These are phyloP conservation scores for Lathyrus tuberosus DNA, from an alignment of 306 rosid genomes.

Conservation along the genomic window DNA sequence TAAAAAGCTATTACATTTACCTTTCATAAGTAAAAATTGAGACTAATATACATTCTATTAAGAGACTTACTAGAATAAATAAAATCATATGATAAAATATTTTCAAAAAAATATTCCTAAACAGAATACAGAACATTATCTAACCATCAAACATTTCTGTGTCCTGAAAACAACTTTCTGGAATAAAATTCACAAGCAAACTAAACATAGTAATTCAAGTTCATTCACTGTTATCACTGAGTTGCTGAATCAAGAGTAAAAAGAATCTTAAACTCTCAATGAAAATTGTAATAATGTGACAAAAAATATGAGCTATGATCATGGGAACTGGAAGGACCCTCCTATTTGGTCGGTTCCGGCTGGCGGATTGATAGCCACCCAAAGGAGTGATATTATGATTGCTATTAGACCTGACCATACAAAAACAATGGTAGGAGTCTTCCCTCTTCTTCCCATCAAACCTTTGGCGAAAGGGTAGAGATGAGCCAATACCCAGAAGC, in stretches of 20 bases:
- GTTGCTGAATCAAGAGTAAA: conserved; percentile 22
- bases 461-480: conserved; percentile 96
- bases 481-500: conserved; percentile 95
- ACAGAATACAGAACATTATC: conserved; percentile 3
- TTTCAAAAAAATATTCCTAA: not conserved
- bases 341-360: conserved; percentile 71
- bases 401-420: conserved; percentile 98
- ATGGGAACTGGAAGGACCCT: conserved; percentile 90
- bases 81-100: not conserved
- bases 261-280: conserved; percentile 41
- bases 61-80: not conserved
- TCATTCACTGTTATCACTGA: conserved; percentile 35
- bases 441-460: conserved; percentile 93
- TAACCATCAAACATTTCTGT: conserved; percentile 5
- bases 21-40: too few species aligned
- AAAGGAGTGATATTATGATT: conserved; percentile 88
- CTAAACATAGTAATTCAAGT: conserved; percentile 31
- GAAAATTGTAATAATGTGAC: conserved; percentile 25
- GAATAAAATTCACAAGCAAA: conserved; percentile 41
- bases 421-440: conserved; percentile 95
- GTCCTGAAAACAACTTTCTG: conserved; percentile 5
- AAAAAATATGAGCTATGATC: conserved; percentile 44
- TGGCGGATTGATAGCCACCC: conserved; percentile 99
- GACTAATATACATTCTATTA: too few species aligned
- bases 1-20: too few species aligned